A percentile compares a stretch with the other conserved stretches of the same genome.
phyloP scores from a whole-genome alignment of 139 green algal genomes.

The Dunaliella primolecta region DNA sequence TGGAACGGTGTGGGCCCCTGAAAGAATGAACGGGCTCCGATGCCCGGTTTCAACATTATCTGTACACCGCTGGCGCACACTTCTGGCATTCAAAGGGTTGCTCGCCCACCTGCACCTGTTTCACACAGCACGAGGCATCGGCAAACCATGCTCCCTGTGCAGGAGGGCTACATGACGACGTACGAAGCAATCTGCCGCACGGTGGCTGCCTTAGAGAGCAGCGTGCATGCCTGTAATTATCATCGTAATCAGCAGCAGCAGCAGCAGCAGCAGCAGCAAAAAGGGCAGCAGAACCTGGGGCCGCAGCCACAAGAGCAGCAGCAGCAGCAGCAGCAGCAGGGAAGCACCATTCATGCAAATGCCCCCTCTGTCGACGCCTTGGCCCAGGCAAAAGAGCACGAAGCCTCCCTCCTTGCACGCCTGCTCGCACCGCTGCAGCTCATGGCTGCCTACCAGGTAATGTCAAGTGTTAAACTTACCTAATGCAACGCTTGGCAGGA shows the following conservation, averaged over 20 bases:
- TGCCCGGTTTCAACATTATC: too few relatives aligned
- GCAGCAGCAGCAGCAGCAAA: background rate
- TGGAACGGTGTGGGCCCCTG: too few relatives aligned
- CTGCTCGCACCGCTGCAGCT: background rate
- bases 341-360: background rate
- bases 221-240: background rate
- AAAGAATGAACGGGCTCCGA: too few relatives aligned
- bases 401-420: too few relatives aligned
- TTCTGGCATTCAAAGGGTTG: too few relatives aligned
- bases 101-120: too few relatives aligned
- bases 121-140: too few relatives aligned
- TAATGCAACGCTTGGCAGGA: too few relatives aligned
- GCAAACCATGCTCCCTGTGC: too few relatives aligned
- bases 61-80: too few relatives aligned
- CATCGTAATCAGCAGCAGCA: background rate
- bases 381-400: background rate
- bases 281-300: background rate
- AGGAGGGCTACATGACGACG: background rate
- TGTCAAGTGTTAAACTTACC: too few relatives aligned
- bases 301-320: background rate
- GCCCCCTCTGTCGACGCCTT: background rate
- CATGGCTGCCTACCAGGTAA: background rate
- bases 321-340: background rate
- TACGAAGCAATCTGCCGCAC: background rate
- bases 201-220: background rate